Evolutionary conservation across 805 yeast genomes (phyloP), one percentile per base, ranked within the genome.

Genomic region (Wickerhamiella brachini): DNA sequence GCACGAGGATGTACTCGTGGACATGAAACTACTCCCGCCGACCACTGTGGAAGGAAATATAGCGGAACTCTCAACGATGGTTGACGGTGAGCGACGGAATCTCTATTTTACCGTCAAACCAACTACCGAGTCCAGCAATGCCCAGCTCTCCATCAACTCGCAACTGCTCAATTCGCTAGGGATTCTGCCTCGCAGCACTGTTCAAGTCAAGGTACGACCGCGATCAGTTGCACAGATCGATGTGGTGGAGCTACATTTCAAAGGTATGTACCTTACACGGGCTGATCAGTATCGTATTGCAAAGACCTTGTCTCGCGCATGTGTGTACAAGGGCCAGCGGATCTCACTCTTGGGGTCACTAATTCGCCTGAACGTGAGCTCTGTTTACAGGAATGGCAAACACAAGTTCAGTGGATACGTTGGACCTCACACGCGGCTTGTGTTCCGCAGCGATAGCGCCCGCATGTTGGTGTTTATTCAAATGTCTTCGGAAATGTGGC

Each of bases 401-500:
- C 80, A 79, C 56, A 72, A 76, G 21, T 78, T 83, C 56, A 84
- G 95, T 9, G 90, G 87, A 0, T 86, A 79, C 59, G 71, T 90
- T 46, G 85, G 89, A 1, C 64, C 63, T 8, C 71, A 78, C 24
- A 89, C 98, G 3, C 83, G 81, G 57, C 69, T 93, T 26, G 85
- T 88, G 0, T 90, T 85, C 64, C 74, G 99, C 46, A 87, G 97
- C 1, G 97, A 90, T 60, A 82, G 95, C 42, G 94, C 97, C 1
- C 78, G 84, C 51, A 69, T 90, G 51, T 77, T 86, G 15, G 84
- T 89, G 48, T 71, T 93, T 55, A 80, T 93, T 48, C 98, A 93
- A 63, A 79, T 89, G 54, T 85, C 97, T 1, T 76, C 83, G 41
- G 99, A 93, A 61, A 93, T 93, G 97, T 93, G 97, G 94, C 87